Percentiles rank a stretch among this genome's conserved stretches.
phyloP scores from a whole-genome alignment of 495 filamentous ascomycete genomes.

The Annulohypoxylon bovei region DNA sequence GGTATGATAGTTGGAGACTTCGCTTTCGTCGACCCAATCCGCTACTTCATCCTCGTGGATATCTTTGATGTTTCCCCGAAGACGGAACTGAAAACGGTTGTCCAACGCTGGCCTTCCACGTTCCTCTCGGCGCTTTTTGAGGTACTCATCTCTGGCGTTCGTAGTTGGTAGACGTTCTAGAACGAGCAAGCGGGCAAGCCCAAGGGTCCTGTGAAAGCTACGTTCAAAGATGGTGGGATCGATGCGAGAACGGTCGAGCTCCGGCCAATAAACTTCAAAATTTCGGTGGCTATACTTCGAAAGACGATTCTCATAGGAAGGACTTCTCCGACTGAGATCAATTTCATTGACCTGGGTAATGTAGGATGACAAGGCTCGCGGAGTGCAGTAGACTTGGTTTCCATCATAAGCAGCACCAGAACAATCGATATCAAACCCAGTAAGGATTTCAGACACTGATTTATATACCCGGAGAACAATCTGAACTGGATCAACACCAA shows the following conservation, averaged over 20 bases:
- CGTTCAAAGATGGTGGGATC: conserved; percentile 88
- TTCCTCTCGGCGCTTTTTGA: conserved; percentile 71
- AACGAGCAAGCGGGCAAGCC: conserved; percentile 82
- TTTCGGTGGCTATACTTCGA: conserved; percentile 86
- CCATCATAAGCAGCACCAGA: conserved; percentile 83
- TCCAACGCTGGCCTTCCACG: conserved; percentile 66
- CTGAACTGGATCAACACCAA: conserved; percentile 48
- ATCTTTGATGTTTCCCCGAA: conserved; percentile 74
- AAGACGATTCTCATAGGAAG: conserved; percentile 87
- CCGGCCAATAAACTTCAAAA: conserved; percentile 82
- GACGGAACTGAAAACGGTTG: conserved; percentile 43
- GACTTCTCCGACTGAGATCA: conserved; percentile 79
- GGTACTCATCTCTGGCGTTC: conserved; percentile 71
- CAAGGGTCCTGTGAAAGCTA: conserved; percentile 75
- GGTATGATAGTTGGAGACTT: conserved; percentile 79
- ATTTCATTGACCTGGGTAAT: conserved; percentile 83
- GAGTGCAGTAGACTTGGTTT: conserved; percentile 75
- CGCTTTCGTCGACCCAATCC: conserved; percentile 79
- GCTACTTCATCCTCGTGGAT: conserved; percentile 77
- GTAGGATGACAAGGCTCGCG: conserved; percentile 75
- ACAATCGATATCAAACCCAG: conserved; percentile 87
- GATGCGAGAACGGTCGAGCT: conserved; percentile 74
- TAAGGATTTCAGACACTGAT: conserved; percentile 80
- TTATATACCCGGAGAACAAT: conserved; percentile 87
- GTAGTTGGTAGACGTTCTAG: conserved; percentile 77